Percentiles rank a stretch among this genome's conserved stretches.
Evolutionary conservation across 306 rosid species (phyloP).

Genomic region (Vicia sativa): DNA sequence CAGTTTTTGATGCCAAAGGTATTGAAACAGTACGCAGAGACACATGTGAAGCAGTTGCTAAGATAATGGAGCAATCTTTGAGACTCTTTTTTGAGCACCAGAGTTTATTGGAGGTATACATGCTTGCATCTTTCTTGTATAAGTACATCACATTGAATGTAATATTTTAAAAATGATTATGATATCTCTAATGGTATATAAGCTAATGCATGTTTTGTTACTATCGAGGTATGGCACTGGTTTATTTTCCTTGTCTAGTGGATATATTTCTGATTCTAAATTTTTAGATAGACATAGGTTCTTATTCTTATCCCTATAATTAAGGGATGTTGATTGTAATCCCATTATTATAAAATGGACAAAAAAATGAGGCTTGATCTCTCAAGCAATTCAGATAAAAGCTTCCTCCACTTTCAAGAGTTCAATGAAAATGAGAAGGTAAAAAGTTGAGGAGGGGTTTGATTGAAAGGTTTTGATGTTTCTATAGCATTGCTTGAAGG

Average conservation of each 20-base stretch:
- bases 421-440: too few species aligned
- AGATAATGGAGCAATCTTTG: conserved; percentile 84
- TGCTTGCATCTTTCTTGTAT: conserved; percentile 25
- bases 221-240: neutral
- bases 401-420: too few species aligned
- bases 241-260: neutral
- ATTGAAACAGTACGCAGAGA: conserved; percentile 97
- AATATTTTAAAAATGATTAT: conserved; percentile 15
- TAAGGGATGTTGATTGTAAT: too few species aligned
- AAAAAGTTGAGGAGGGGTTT: too few species aligned
- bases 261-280: neutral
- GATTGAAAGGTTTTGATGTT: too few species aligned
- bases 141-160: conserved; percentile 15
- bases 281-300: too few species aligned
- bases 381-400: too few species aligned
- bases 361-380: too few species aligned
- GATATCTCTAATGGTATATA: conserved; percentile 10
- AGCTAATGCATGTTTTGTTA: conserved; percentile 14
- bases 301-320: too few species aligned
- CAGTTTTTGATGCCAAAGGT: conserved; percentile 94
- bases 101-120: conserved; percentile 63
- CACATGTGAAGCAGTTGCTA: conserved; percentile 88
- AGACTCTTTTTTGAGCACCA: conserved; percentile 82
- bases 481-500: too few species aligned
- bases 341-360: too few species aligned